These are phyloP conservation scores for Xerocomus spinulosus DNA, from an alignment of 768 basidiomycete genomes.

Conservation along the genomic window DNA sequence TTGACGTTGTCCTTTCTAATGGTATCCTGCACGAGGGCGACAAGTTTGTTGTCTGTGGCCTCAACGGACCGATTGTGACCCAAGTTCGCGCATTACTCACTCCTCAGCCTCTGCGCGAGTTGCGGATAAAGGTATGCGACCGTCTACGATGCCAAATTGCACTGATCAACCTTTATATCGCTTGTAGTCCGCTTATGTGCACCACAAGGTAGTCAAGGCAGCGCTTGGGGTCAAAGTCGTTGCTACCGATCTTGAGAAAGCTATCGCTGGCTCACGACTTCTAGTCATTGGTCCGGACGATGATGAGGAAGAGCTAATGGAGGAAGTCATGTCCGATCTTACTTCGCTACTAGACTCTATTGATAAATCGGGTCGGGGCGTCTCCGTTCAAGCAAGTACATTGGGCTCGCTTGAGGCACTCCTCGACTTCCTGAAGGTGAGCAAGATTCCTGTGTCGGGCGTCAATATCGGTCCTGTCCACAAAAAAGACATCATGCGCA, in stretches of 20 bases:
- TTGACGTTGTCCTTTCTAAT: slow-evolving; percentile 94
- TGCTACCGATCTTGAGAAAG: slow-evolving; percentile 94
- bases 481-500: slow-evolving; percentile 91
- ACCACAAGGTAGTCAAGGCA: slow-evolving; percentile 96
- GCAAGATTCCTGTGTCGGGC: slow-evolving; percentile 96
- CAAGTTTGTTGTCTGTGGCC: slow-evolving; percentile 90
- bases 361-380: slow-evolving; percentile 93
- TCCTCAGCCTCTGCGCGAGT: slow-evolving; percentile 91
- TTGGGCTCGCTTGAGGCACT: slow-evolving; percentile 95
- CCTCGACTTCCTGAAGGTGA: slow-evolving; percentile 88
- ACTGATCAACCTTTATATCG: slow-evolving; percentile 3
- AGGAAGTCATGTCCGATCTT: slow-evolving; percentile 95
- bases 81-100: slow-evolving; percentile 92
- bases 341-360: slow-evolving; percentile 84
- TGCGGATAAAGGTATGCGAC: slow-evolving; percentile 81
- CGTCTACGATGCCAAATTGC: neutral
- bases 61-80: slow-evolving; percentile 96
- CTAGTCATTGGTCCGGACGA: slow-evolving; percentile 93
- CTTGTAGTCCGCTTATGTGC: slow-evolving; percentile 85
- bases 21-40: slow-evolving; percentile 90
- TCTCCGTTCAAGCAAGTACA: slow-evolving; percentile 96
- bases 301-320: slow-evolving; percentile 90
- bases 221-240: slow-evolving; percentile 94
- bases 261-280: slow-evolving; percentile 93
- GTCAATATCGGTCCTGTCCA: slow-evolving; percentile 98